Evolutionary conservation across 2,329 filamentous ascomycete genomes (phyloP).

Genomic region (Aureobasidium musti): DNA sequence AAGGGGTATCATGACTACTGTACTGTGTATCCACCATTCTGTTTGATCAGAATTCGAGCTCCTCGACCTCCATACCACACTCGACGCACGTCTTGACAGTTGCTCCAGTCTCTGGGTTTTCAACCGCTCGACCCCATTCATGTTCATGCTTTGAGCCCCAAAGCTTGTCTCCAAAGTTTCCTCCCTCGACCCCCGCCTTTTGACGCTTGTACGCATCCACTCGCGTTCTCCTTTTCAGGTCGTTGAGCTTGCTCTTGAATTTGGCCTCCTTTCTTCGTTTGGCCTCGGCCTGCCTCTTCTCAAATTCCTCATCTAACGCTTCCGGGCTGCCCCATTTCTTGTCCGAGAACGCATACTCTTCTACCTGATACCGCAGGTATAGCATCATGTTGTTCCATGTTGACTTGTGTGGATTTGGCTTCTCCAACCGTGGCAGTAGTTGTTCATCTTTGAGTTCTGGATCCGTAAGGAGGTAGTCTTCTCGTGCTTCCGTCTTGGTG

Average conservation of each 20-base stretch:
- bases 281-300: slow-evolving; percentile 72
- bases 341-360: slow-evolving; percentile 80
- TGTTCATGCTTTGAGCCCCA: slow-evolving; percentile 75
- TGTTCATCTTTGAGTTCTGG: slow-evolving; percentile 89
- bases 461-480: slow-evolving; percentile 94
- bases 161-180: slow-evolving; percentile 74
- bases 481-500: slow-evolving; percentile 93
- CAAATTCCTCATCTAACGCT: slow-evolving; percentile 85
- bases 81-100: slow-evolving; percentile 73
- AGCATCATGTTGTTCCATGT: slow-evolving; percentile 99
- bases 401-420: slow-evolving; percentile 91
- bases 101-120: slow-evolving; percentile 67
- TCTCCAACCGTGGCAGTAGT: slow-evolving; percentile 81
- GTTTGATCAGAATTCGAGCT: slow-evolving; percentile 59
- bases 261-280: slow-evolving; percentile 87
- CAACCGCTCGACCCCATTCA: slow-evolving; percentile 69
- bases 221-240: slow-evolving; percentile 89
- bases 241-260: slow-evolving; percentile 83
- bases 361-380: slow-evolving; percentile 88
- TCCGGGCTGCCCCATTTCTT: slow-evolving; percentile 90
- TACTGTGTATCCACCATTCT: not conserved
- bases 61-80: slow-evolving; percentile 68
- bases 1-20: slow-evolving; percentile 31
- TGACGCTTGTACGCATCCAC: slow-evolving; percentile 85
- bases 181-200: slow-evolving; percentile 54